phyloP scores from a whole-genome alignment of 805 yeast genomes.

The Candida peoriensis region DNA sequence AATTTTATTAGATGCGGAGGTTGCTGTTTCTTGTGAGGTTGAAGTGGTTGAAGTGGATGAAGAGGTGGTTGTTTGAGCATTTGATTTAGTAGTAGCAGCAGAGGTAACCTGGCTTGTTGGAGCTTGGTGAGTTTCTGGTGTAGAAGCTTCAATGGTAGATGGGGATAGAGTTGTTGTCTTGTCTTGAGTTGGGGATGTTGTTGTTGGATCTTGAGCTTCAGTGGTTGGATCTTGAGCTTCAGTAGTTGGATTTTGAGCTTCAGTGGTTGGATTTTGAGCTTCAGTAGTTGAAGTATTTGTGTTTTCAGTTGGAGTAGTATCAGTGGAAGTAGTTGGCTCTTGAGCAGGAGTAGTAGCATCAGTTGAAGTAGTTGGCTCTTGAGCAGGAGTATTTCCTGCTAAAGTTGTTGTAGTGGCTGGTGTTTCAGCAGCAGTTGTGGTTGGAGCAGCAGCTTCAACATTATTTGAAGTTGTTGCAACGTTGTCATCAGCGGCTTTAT shows the following conservation, averaged over 20 bases:
- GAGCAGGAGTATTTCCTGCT: conserved; percentile 5
- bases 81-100: conserved; percentile 28
- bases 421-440: conserved; percentile 9
- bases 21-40: conserved; percentile 18
- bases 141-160: conserved; percentile 13
- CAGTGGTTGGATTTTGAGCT: not conserved
- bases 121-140: conserved; percentile 27
- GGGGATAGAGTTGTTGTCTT: conserved; percentile 10
- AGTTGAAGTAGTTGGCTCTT: conserved; percentile 10
- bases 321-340: conserved; percentile 10
- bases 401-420: conserved; percentile 15
- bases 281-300: not conserved
- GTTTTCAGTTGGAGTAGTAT: conserved; percentile 9
- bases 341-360: conserved; percentile 6
- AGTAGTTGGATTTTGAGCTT: conserved; percentile 10
- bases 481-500: conserved; percentile 17
- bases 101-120: conserved; percentile 29
- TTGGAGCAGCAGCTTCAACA: conserved; percentile 9
- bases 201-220: conserved; percentile 18
- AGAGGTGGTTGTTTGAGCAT: conserved; percentile 16
- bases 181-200: conserved; percentile 11
- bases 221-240: conserved; percentile 12
- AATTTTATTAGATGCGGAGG: conserved; percentile 19
- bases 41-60: conserved; percentile 21
- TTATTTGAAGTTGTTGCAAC: conserved; percentile 3